Base-by-base conservation (phyloP, 148 eudicot genomes). In the Heliosperma pusillum region DNA sequence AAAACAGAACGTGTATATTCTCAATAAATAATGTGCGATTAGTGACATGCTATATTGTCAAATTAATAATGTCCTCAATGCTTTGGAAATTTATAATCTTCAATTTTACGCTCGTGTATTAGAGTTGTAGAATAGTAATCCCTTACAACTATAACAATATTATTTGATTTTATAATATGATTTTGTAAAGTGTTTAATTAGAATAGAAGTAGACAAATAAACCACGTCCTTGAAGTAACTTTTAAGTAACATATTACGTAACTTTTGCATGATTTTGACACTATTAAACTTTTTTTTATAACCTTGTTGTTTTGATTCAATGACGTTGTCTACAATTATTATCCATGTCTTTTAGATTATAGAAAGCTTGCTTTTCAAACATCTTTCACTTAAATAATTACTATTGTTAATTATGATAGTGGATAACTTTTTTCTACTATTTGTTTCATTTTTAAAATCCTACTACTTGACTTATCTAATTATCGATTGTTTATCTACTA, bases 211-310 rank as follows among this genome's bases (percentile, higher is more conserved):
- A 50, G 55, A 50, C 55, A 50, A 50, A 50, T 16, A 13, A 75
- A 21, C 61, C 40, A 69, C 17, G 71, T 60, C 63, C 25, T 42
- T 76, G 53, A 63, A 76, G 79, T 80, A 71, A 70, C 65, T 64
- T 53, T 70, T 62, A 80, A 80, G 76, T 75, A 63, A 64, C 59
- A 8, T 24, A 19, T 74, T 44, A 58, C 79, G 63, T 71, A 72
- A 71, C 69, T 76, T 80, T 72, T 72, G 56, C 74, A 72, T 76
- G 69, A 76, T 27, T 53, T 50, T 30, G 79, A 80, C 75, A 65
- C n/a, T 44, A 69, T 8, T 40, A 53, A 25, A 53, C 53, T 65
- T 40, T 71, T 80, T 65, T 76, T 76, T 66, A 67, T 29, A 42
- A 70, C 25, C 40, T 62, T 75, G 47, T 61, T 55, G 55, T 50